Base-by-base conservation (phyloP, 306 rosid species). In the Cicer pinnatifidum region DNA sequence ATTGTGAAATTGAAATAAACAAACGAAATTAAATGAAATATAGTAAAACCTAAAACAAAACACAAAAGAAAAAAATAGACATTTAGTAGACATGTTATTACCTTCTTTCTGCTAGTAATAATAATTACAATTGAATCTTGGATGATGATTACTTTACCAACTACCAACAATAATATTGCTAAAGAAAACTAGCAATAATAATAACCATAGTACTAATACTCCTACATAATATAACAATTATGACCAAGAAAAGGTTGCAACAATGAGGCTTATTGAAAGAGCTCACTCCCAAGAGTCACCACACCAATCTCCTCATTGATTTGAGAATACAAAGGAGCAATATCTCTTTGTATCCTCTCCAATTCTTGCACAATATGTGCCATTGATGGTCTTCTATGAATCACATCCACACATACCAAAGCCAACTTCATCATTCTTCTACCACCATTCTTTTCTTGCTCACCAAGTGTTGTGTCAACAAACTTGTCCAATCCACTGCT, bases 231-330 rank as follows among this genome's bases (percentile, higher is more conserved):
- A 1, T 48, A 38, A 62, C 9, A 80, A 9, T 59, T 10, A 77
- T 54, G 68, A 54, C 72, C 60, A 41, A 44, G 4, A 54, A 80
- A 80, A 74, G 53, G 44, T 12, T 17, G 19, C 28, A 47, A 41
- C n/a, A 45, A 1, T 41, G 41, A 66, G 46, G 46, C 16, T 78
- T 83, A 86, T 75, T 80, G 86, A 67, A 90, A 90, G 68, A 90
- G 96, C 53, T 88, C 92, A 80, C 96, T 90, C 62, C 92, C 96
- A 75, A 90, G 96, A 52, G 88, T 84, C 37, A 90, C 96, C 59
- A 54, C 75, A 70, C 86, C 86, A 47, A 84, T 86, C 74, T 81
- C 92, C 48, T 83, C 83, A 68, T 60, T 77, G 37, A 47, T 72
- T 61, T 82, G 82, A 47, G 80, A 78, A 58, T 67, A 80, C 11